Conservation (phyloP, 139 green algal genomes). For the Penium margaritaceum region DNA sequence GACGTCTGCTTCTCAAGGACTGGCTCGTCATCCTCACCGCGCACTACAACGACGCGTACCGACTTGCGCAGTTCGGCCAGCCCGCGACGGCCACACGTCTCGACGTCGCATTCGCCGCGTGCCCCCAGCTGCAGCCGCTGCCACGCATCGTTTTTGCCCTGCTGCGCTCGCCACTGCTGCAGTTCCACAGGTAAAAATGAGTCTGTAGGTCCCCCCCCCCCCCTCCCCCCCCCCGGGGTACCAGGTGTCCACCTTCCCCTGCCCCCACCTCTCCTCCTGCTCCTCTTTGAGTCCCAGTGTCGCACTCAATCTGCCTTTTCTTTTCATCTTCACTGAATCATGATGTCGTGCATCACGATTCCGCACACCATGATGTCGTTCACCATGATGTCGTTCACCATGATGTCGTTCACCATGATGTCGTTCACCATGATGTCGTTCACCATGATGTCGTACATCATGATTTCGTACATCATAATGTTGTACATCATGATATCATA, state of each 20-base stretch:
- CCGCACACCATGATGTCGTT: too few species aligned
- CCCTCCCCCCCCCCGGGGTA: background rate
- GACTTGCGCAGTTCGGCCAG: constrained; percentile 31
- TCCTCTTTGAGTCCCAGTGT: too few species aligned
- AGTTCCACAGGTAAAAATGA: constrained; percentile 32
- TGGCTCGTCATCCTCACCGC: constrained; percentile 74
- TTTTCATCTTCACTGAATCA: too few species aligned
- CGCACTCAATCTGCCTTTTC: too few species aligned
- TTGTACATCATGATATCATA: too few species aligned
- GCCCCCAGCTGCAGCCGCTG: constrained; percentile 56
- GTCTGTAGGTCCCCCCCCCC: background rate
- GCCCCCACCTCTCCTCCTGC: background rate
- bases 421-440: too few species aligned
- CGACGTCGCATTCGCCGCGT: constrained; percentile 63
- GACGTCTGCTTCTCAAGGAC: constrained; percentile 70
- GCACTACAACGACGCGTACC: constrained; percentile 57
- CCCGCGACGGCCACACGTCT: constrained; percentile 41
- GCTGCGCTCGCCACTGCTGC: constrained; percentile 65
- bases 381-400: too few species aligned
- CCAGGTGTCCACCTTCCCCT: background rate
- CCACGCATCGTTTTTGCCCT: constrained; percentile 78
- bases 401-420: too few species aligned
- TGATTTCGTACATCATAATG: too few species aligned
- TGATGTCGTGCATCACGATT: too few species aligned
- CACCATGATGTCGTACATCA: too few species aligned